Conservation (phyloP, 805 yeast genomes). For the Candida germanica region DNA sequence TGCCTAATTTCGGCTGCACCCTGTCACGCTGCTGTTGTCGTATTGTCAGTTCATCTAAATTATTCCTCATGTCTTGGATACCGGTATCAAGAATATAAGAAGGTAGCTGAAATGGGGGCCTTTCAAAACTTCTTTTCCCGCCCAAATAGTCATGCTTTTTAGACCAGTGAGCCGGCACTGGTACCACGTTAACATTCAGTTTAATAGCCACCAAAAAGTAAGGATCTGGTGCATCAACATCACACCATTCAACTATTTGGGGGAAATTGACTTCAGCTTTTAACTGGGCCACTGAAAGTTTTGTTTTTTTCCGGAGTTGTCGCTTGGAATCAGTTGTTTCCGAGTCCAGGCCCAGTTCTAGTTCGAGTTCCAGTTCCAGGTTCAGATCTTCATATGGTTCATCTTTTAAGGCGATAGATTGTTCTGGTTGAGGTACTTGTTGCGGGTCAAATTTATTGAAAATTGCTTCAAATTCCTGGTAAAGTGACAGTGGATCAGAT, state of each 20-base stretch:
- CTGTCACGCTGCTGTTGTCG: constrained; percentile 76
- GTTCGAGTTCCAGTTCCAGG: constrained; percentile 2
- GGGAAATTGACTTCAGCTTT: constrained; percentile 64
- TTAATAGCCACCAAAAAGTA: constrained; percentile 61
- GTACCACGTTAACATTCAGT: constrained; percentile 60
- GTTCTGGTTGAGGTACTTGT: neutral
- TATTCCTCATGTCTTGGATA: constrained; percentile 79
- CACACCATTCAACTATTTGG: constrained; percentile 80
- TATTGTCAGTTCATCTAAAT: constrained; percentile 53
- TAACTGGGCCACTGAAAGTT: constrained; percentile 64
- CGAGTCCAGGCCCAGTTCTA: constrained; percentile 12
- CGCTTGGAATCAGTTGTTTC: constrained; percentile 39
- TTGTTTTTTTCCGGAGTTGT: constrained; percentile 49
- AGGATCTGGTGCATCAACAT: constrained; percentile 83
- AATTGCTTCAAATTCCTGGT: neutral
- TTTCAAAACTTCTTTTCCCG: constrained; percentile 61
- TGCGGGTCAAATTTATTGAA: neutral
- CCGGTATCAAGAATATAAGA: constrained; percentile 78
- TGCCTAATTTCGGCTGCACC: constrained; percentile 87
- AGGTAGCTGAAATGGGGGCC: constrained; percentile 74
- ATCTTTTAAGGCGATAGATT: neutral
- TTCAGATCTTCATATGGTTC: constrained; percentile 3
- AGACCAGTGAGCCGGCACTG: constrained; percentile 85
- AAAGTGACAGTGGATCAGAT: too few relatives aligned
- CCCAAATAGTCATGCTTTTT: constrained; percentile 71